Percentiles rank a stretch among this genome's conserved stretches.
Evolutionary conservation across 306 rosid species (phyloP).

Genomic region (Cucurbita argyrosperma): DNA sequence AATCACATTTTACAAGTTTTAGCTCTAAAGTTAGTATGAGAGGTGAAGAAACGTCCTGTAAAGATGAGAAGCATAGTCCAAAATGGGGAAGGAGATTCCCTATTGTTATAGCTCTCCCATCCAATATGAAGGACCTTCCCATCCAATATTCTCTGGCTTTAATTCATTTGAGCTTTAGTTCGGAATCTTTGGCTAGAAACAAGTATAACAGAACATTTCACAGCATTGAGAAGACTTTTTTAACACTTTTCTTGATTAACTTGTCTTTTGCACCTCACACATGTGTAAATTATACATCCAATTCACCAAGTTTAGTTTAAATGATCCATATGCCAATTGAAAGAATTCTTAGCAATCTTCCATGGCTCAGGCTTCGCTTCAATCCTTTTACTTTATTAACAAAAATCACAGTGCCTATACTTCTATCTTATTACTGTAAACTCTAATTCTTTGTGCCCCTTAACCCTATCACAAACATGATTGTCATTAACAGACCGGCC

Average conservation of each 20-base stretch:
- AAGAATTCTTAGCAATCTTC: not conserved
- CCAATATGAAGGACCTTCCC: not conserved
- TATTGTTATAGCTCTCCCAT: not conserved
- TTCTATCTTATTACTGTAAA: not conserved
- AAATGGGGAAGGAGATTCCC: not conserved
- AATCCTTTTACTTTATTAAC: not conserved
- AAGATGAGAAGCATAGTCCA: not conserved
- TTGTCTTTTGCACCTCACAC: not conserved
- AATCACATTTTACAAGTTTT: not conserved
- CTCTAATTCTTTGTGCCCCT: not conserved
- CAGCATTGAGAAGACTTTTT: not conserved
- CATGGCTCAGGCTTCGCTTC: not conserved
- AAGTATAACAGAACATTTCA: not conserved
- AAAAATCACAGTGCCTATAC: not conserved
- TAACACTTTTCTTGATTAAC: not conserved
- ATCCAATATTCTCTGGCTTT: not conserved
- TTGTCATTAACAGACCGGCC: not conserved
- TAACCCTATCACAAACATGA: not conserved
- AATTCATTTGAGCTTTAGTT: not conserved
- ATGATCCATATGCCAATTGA: not conserved
- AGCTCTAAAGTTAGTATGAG: not conserved
- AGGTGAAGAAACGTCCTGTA: too few relatives aligned
- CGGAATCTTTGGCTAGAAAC: not conserved
- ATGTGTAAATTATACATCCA: not conserved
- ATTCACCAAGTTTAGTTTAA: not conserved